Conservation (phyloP, 2,329 filamentous ascomycete species). For the Dactylellina cionopaga region DNA sequence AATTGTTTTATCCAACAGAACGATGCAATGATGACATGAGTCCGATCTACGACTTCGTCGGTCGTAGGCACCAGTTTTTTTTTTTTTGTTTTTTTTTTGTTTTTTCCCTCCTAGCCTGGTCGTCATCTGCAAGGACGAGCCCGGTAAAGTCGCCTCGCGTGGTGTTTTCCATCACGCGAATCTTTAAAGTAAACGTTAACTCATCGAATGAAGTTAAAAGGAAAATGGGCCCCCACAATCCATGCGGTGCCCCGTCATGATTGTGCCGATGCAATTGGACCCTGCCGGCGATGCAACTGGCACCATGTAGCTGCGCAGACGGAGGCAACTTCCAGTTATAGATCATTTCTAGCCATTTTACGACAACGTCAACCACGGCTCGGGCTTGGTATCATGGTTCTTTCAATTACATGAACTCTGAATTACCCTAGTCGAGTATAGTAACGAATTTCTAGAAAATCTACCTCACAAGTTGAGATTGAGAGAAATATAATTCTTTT, state of each 20-base stretch:
- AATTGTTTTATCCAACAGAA: slow-evolving; percentile 16
- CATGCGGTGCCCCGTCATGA: not conserved
- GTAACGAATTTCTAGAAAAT: slow-evolving; percentile 31
- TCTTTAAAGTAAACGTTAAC: slow-evolving; percentile 50
- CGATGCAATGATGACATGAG: slow-evolving; percentile 33
- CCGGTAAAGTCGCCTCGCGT: slow-evolving; percentile 18
- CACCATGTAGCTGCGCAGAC: slow-evolving; percentile 1
- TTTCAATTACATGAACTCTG: not conserved
- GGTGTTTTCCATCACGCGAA: slow-evolving; percentile 49
- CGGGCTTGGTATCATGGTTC: slow-evolving; percentile 48
- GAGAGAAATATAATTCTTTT: slow-evolving; percentile 53
- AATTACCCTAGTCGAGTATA: slow-evolving; percentile 7
- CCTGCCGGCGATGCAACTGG: slow-evolving; percentile 20
- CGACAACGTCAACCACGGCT: slow-evolving; percentile 33
- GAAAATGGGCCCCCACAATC: slow-evolving; percentile 30
- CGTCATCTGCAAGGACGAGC: slow-evolving; percentile 13
- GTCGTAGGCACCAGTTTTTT: slow-evolving; percentile 25
- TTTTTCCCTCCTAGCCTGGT: slow-evolving; percentile 12
- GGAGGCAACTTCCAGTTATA: slow-evolving; percentile 47
- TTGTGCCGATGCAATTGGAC: slow-evolving; percentile 26
- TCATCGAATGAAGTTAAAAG: slow-evolving; percentile 29
- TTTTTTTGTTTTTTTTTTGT: slow-evolving; percentile 14
- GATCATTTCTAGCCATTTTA: slow-evolving; percentile 29
- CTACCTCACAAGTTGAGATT: slow-evolving; percentile 17
- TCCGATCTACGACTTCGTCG: slow-evolving; percentile 15